Percentiles rank a stretch among this genome's conserved stretches.
phyloP scores from a whole-genome alignment of 148 eudicot genomes.

The Vaccinium corymbosum region DNA sequence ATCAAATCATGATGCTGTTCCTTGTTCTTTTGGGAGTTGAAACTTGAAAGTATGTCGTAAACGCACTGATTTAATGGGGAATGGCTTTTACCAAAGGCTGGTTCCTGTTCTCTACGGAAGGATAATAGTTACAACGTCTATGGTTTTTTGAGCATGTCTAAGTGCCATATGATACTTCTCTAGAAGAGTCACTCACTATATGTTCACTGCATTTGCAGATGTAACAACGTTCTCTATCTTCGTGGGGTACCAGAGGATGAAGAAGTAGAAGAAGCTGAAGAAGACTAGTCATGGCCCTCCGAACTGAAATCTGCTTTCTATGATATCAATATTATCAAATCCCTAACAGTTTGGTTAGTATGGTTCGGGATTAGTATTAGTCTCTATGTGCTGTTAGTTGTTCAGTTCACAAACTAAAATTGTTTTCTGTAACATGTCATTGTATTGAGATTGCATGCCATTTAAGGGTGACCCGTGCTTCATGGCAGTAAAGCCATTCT shows the following conservation, averaged over 20 bases:
- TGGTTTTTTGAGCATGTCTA: not conserved
- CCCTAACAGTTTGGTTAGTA: too few species aligned
- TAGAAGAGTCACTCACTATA: not conserved
- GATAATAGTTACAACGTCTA: not conserved
- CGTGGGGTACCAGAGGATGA: conserved; percentile 91
- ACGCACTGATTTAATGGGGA: not conserved
- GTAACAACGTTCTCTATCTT: conserved; percentile 83
- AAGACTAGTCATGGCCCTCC: conserved; percentile 27
- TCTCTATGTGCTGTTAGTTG: not conserved
- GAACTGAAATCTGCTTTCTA: not conserved
- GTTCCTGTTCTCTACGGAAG: not conserved
- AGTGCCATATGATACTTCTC: not conserved
- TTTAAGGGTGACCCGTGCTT: not conserved
- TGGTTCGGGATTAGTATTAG: not conserved
- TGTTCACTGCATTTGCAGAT: conserved; percentile 34
- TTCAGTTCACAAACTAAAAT: not conserved
- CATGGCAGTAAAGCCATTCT: not conserved
- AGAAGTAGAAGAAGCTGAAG: conserved; percentile 69
- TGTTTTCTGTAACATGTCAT: not conserved
- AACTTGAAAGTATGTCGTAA: not conserved
- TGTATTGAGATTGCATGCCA: not conserved
- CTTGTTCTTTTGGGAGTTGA: not conserved
- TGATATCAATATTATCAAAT: too few species aligned
- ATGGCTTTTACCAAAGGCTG: not conserved
- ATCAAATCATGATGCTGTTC: not conserved